These are phyloP conservation scores for Cladosporium sp. DNA, from an alignment of 2,329 filamentous ascomycete species.

Conservation along the genomic window DNA sequence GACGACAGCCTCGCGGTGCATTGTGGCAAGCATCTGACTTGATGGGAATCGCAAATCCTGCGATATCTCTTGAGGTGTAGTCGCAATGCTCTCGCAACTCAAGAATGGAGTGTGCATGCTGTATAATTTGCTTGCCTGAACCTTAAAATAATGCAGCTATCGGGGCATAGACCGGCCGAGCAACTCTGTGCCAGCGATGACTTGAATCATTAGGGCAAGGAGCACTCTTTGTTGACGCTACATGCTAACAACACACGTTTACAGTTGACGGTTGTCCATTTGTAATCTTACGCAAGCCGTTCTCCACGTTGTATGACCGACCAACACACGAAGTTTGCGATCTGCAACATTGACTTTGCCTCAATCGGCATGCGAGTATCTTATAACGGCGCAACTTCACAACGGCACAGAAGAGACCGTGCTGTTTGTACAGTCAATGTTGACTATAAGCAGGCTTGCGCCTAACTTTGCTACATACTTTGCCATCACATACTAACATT, in stretches of 20 bases:
- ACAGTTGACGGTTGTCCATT: background rate
- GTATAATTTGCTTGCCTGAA: background rate
- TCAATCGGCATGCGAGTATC: background rate
- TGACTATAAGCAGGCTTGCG: slow-evolving; percentile 7
- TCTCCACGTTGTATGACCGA: slow-evolving; percentile 7
- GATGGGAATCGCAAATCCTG: background rate
- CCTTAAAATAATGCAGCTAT: background rate
- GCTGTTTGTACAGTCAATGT: background rate
- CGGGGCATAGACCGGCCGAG: background rate
- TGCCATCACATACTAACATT: background rate
- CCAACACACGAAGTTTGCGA: background rate
- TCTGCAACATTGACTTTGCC: slow-evolving; percentile 5
- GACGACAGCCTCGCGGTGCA: background rate
- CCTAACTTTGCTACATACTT: slow-evolving; percentile 7
- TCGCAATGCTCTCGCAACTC: background rate
- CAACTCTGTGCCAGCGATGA: background rate
- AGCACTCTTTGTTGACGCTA: background rate
- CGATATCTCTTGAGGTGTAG: background rate
- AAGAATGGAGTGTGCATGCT: background rate
- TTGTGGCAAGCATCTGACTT: background rate
- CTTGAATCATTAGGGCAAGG: background rate
- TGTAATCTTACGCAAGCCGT: slow-evolving; percentile 1
- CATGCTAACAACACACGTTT: background rate
- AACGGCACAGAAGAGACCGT: slow-evolving; percentile 11
- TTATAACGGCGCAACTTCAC: slow-evolving; percentile 12